A percentile compares a stretch with the other conserved stretches of the same genome.
phyloP scores from a whole-genome alignment of 2,329 filamentous ascomycete genomes.

The Ceratocystis variospora region DNA sequence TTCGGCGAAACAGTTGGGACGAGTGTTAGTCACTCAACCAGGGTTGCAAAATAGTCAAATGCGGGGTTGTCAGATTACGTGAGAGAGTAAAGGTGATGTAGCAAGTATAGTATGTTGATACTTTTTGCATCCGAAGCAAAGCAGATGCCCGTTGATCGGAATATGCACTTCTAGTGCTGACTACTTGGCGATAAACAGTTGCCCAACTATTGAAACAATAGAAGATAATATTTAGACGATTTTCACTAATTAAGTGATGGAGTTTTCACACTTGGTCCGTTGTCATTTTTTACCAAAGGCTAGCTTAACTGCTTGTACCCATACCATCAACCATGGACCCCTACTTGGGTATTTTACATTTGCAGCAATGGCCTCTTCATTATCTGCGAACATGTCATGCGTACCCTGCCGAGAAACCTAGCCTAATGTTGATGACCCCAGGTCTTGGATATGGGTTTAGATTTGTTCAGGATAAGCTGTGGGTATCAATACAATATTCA shows the following conservation, averaged over 20 bases:
- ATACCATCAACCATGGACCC: background rate
- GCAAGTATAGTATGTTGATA: background rate
- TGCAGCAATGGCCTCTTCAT: background rate
- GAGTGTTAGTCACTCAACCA: conserved; percentile 1
- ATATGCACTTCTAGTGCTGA: background rate
- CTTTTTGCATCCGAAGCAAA: background rate
- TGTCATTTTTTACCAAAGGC: background rate
- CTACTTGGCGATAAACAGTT: background rate
- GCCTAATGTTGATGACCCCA: background rate
- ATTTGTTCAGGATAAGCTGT: background rate
- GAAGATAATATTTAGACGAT: background rate
- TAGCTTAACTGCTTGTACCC: background rate
- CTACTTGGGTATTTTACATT: background rate
- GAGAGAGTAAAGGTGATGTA: background rate
- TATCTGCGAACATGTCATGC: background rate
- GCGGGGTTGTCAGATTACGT: background rate
- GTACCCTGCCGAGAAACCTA: background rate
- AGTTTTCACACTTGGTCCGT: background rate
- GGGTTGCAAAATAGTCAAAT: conserved; percentile 7
- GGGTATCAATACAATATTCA: background rate
- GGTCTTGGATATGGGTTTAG: background rate
- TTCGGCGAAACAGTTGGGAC: background rate
- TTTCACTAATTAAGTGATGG: background rate
- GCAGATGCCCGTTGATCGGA: too few species aligned
- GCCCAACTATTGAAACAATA: background rate